These are phyloP conservation scores for Huntiella decipiens DNA, from an alignment of 2,329 filamentous ascomycete species.

Conservation along the genomic window DNA sequence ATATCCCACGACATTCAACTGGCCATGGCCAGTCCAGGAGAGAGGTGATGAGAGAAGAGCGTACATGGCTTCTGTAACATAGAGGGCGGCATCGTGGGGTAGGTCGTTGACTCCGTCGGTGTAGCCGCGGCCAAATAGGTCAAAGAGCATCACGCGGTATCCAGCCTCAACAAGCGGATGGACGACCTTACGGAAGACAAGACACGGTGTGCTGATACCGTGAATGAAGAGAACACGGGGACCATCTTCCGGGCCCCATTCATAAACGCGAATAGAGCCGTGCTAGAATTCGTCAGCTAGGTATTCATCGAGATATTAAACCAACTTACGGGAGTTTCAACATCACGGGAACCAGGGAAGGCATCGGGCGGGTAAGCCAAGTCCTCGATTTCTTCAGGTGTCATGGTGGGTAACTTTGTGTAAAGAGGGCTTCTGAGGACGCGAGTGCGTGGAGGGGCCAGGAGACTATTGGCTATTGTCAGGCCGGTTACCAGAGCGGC, in stretches of 20 bases:
- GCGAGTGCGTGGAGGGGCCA: conserved; percentile 23
- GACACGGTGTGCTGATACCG: conserved; percentile 66
- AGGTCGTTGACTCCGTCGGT: conserved; percentile 45
- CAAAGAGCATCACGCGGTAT: conserved; percentile 65
- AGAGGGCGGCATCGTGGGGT: conserved; percentile 55
- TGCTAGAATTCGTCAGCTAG: conserved; percentile 25
- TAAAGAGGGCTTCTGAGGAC: conserved; percentile 27
- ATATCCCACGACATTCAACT: conserved; percentile 56
- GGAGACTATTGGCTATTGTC: conserved; percentile 17
- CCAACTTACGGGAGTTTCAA: conserved; percentile 38
- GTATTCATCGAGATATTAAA: background rate
- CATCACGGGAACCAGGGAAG: conserved; percentile 54
- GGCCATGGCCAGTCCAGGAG: conserved; percentile 39
- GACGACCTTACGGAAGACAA: conserved; percentile 50
- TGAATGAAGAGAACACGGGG: conserved; percentile 61
- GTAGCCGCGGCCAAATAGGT: conserved; percentile 52
- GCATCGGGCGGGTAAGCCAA: conserved; percentile 45
- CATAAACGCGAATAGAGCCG: conserved; percentile 59
- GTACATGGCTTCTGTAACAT: conserved; percentile 51
- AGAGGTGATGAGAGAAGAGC: conserved; percentile 51
- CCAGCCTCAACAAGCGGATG: conserved; percentile 46
- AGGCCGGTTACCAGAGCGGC: too few relatives aligned
- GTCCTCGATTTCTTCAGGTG: conserved; percentile 19
- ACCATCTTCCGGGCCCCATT: conserved; percentile 59
- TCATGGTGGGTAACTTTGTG: conserved; percentile 20